Evolutionary conservation across 495 filamentous ascomycete genomes (phyloP), one percentile per base, ranked within the genome.

Genomic region (Acidiella bohemica): DNA sequence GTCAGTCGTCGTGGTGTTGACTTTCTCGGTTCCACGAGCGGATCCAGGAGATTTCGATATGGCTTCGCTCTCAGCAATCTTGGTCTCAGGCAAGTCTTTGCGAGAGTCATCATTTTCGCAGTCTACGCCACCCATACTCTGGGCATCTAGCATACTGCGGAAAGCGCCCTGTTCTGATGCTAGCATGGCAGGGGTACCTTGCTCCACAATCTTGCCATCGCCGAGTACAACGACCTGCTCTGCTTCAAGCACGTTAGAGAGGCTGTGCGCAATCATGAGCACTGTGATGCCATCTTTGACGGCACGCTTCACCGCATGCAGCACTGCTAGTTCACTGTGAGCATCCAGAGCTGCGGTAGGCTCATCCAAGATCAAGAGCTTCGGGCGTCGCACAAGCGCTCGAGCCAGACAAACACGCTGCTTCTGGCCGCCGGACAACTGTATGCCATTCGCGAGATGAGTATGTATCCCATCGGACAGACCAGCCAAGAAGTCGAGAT

Each of bases 401-500:
- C 90, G 72, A 0, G 90, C 90, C 59, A 97, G 93, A 20, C 92
- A 90, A 51, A 97, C 93, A 40, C 90, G 81, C 56, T 97, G 90
- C 60, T 93, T 93, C 59, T 97, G 90, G 1, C 90, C 90, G 23
- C 90, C 90, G 6, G 86, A 94, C 3, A 97, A 69, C 59, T 95
- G 86, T 4, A 88, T 82, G 18, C 88, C 88, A 17, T 88, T 78
- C 36, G 87, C 90, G 9, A 96, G 85, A 31, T 78, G 77, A 4
- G 90, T 96, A 47, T 94, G 84, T 8, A 97, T 74, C 6, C 90
- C 90, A 44, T 94, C 81, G 0, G 87, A 86, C 55, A 96, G 93
- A 55, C 94, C 86, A 51, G 77, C 76, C 59, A 97, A 88, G 56
- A 97, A 97, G 37, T 80, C 75, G 57, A 92, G 93, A 57, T 94